Evolutionary conservation across 495 filamentous ascomycete genomes (phyloP).

Genomic region (Cladorrhinum samala): DNA sequence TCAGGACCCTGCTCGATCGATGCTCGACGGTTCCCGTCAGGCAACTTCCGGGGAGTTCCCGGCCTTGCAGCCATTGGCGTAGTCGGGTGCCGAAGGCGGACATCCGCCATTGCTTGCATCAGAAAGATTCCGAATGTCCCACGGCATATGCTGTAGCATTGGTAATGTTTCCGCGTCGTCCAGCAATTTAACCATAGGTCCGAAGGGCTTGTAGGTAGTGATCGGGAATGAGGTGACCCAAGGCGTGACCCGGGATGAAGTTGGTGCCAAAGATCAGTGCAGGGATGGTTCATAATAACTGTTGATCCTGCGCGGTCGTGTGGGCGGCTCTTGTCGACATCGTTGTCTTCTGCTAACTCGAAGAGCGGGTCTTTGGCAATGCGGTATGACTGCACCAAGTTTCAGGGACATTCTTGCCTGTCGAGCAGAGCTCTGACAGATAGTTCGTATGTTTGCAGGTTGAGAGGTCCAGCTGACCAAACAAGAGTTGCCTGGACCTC

Average conservation of each 20-base stretch:
- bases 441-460: slow-evolving; percentile 58
- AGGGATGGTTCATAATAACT: too few species aligned
- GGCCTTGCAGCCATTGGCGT: background rate
- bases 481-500: slow-evolving; percentile 60
- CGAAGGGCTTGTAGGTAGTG: too few species aligned
- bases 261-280: too few species aligned
- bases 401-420: too few species aligned
- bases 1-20: background rate
- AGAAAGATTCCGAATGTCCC: slow-evolving; percentile 2
- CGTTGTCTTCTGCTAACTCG: too few species aligned
- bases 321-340: too few species aligned
- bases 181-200: background rate
- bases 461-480: slow-evolving; percentile 58
- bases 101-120: too few species aligned
- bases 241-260: too few species aligned
- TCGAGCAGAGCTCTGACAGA: slow-evolving; percentile 25
- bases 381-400: too few species aligned
- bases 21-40: background rate
- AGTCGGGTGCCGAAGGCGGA: background rate
- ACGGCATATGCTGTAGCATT: slow-evolving; percentile 22
- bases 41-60: background rate
- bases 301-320: too few species aligned
- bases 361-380: background rate
- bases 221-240: background rate
- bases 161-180: background rate